Conservation (phyloP, 192 early-diverging fungal species). For the Backusella mclennaniae region DNA sequence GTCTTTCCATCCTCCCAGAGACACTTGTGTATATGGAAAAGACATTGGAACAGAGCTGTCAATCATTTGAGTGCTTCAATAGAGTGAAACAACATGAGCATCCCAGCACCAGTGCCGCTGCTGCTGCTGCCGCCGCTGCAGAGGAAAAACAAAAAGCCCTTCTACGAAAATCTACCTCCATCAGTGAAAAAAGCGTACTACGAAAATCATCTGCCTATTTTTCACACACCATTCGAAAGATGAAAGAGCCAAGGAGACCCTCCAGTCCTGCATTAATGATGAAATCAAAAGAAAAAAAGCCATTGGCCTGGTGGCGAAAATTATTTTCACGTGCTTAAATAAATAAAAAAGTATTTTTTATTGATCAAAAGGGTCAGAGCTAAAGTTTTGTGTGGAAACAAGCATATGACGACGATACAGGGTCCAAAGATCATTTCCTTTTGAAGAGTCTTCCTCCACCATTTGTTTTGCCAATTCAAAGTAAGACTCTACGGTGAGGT, state of each 20-base stretch:
- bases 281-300: neutral
- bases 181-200: neutral
- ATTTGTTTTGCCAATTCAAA: constrained; percentile 39
- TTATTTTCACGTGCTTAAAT: neutral
- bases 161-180: neutral
- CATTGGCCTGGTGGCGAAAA: neutral
- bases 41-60: neutral
- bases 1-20: neutral
- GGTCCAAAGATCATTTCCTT: neutral
- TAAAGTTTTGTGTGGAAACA: neutral
- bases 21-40: neutral
- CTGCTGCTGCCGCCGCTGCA: neutral
- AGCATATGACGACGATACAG: constrained; percentile 4
- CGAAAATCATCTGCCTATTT: neutral
- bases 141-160: neutral
- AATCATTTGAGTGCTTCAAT: neutral
- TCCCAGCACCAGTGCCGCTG: neutral
- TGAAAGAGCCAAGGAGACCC: neutral
- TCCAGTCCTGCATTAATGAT: neutral
- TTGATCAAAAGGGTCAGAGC: neutral
- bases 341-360: neutral
- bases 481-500: constrained; percentile 41
- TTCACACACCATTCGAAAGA: neutral
- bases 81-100: neutral
- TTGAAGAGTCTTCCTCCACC: constrained; percentile 1